Evolutionary conservation across 768 basidiomycete species (phyloP).

Genomic region (Boletus eberwhitei): DNA sequence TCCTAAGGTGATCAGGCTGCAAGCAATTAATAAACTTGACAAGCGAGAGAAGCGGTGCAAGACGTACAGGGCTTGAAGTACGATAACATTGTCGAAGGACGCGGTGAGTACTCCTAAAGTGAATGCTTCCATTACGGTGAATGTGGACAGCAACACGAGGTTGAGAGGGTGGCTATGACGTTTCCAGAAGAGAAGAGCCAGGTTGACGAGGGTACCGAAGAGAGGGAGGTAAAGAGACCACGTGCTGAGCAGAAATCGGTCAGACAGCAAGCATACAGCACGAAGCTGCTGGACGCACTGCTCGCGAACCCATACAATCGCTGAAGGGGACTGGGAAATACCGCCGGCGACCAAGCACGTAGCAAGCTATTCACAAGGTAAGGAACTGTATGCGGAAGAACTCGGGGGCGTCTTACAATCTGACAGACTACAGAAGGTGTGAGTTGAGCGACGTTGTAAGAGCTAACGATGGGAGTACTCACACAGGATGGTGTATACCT

Average conservation of each 20-base stretch:
- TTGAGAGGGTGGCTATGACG: slow-evolving; percentile 89
- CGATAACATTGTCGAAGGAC: slow-evolving; percentile 66
- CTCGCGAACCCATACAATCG: slow-evolving; percentile 66
- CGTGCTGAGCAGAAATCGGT: slow-evolving; percentile 37
- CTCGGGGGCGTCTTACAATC: slow-evolving; percentile 48
- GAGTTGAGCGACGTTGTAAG: not conserved
- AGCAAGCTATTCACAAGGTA: slow-evolving; percentile 43
- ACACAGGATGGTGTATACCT: slow-evolving; percentile 90
- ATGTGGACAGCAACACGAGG: slow-evolving; percentile 76
- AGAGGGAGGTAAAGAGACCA: slow-evolving; percentile 83
- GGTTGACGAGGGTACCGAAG: slow-evolving; percentile 74
- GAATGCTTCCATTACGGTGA: slow-evolving; percentile 89
- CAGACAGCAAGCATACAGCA: not conserved
- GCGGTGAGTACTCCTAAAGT: slow-evolving; percentile 84
- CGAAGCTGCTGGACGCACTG: slow-evolving; percentile 47
- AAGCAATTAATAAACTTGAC: slow-evolving; percentile 8
- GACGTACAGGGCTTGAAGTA: slow-evolving; percentile 82
- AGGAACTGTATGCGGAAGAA: not conserved
- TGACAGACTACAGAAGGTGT: slow-evolving; percentile 53
- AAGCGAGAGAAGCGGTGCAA: not conserved
- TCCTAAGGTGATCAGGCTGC: slow-evolving; percentile 80
- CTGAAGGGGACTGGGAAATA: slow-evolving; percentile 59
- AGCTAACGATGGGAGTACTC: slow-evolving; percentile 32
- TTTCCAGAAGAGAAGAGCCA: slow-evolving; percentile 87
- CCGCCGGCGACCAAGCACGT: slow-evolving; percentile 74